Conservation (phyloP, 129 eudicot species). For the Solidago caesia region DNA sequence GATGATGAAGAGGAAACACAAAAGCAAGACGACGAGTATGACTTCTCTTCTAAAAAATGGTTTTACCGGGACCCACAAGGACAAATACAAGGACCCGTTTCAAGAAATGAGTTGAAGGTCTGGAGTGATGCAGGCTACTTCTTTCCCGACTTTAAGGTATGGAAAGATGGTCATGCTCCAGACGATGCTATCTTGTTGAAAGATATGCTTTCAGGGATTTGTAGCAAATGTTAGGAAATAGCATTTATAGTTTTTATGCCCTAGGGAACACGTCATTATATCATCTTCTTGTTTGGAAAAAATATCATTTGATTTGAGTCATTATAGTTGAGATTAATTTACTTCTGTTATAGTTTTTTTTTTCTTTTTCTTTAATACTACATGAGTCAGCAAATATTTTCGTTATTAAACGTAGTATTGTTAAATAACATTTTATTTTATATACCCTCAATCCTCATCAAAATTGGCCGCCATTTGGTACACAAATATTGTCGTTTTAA, state of each 20-base stretch:
- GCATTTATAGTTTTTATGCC: conserved; percentile 16
- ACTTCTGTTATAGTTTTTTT: no score
- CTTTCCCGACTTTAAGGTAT: conserved; percentile 48
- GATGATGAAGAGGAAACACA: conserved; percentile 50
- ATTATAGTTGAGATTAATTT: no score
- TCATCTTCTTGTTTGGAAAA: no score
- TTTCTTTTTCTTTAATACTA: no score
- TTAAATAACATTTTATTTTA: no score
- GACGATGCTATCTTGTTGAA: conserved; percentile 45
- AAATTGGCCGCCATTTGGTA: no score
- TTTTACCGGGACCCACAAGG: conserved; percentile 65
- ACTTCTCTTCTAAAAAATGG: conserved; percentile 36
- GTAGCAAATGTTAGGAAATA: conserved; percentile 19
- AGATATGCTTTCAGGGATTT: conserved; percentile 40
- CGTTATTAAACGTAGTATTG: no score
- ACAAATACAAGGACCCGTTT: conserved; percentile 66
- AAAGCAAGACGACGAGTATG: conserved; percentile 23
- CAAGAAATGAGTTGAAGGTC: conserved; percentile 41
- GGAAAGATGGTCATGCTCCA: conserved; percentile 55
- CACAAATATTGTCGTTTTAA: no score
- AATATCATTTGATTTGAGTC: no score
- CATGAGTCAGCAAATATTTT: no score
- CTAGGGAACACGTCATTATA: conserved; percentile 9
- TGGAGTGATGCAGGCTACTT: conserved; percentile 67
- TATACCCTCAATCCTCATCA: no score